Conservation (phyloP, 176 grass and related monocot species). For the Aegilops bicornis region DNA sequence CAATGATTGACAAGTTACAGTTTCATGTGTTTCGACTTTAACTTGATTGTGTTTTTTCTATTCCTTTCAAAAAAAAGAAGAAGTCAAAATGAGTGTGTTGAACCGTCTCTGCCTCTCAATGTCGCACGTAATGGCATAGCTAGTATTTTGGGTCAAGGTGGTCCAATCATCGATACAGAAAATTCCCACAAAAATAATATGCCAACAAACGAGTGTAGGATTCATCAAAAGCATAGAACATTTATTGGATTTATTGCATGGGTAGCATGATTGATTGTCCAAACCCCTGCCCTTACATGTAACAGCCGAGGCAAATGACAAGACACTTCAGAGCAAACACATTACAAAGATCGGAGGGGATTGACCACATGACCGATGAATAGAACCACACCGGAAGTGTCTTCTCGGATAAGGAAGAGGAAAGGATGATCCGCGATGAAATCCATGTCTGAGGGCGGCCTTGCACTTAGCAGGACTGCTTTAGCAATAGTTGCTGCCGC, state of each 20-base stretch:
- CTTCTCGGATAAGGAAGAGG: background rate
- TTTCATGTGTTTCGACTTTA: too few relatives aligned
- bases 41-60: too few relatives aligned
- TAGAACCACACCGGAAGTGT: slow-evolving; percentile 36
- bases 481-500: background rate
- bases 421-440: slow-evolving; percentile 30
- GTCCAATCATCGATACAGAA: too few relatives aligned
- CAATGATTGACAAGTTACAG: too few relatives aligned
- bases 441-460: background rate
- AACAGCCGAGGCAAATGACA: background rate
- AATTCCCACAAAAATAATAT: too few relatives aligned
- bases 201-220: too few relatives aligned
- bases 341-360: slow-evolving; percentile 18
- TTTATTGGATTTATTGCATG: background rate
- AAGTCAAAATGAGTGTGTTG: too few relatives aligned
- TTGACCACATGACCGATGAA: slow-evolving; percentile 52
- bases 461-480: background rate
- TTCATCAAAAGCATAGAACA: background rate
- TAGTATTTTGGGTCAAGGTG: too few relatives aligned
- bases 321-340: background rate
- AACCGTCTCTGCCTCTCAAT: too few relatives aligned
- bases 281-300: background rate
- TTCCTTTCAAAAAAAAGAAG: too few relatives aligned
- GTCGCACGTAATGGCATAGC: too few relatives aligned
- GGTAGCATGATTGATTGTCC: background rate